A percentile compares a stretch with the other conserved stretches of the same genome.
Conservation (phyloP, 192 early-diverging fungal genomes). For the Lunasporangiospora selenospora region DNA sequence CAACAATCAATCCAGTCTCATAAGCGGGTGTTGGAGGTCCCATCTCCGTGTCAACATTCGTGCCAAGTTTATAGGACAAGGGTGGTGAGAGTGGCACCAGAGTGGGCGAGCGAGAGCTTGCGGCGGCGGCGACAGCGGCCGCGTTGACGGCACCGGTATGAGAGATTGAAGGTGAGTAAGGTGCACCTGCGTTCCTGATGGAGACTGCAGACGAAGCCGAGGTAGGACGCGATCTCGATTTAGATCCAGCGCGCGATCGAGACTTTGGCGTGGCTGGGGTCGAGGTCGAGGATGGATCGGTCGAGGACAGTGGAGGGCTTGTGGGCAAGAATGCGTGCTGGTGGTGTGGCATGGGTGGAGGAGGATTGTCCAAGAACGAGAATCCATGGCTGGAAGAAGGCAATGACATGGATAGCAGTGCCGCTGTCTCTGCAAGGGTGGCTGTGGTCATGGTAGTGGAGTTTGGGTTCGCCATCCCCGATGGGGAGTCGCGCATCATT, state of each 20-base stretch:
- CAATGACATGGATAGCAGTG: slow-evolving; percentile 38
- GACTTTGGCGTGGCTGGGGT: slow-evolving; percentile 32
- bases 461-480: slow-evolving; percentile 4
- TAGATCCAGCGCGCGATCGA: slow-evolving; percentile 38
- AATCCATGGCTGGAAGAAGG: slow-evolving; percentile 27
- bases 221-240: slow-evolving; percentile 37
- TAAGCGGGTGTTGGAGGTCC: slow-evolving; percentile 28
- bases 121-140: background rate
- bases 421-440: slow-evolving; percentile 20
- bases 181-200: slow-evolving; percentile 32
- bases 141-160: background rate
- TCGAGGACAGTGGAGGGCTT: slow-evolving; percentile 32
- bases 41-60: slow-evolving; percentile 1
- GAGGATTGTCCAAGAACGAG: slow-evolving; percentile 39
- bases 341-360: slow-evolving; percentile 21
- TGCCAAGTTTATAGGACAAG: slow-evolving; percentile 14
- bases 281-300: slow-evolving; percentile 20
- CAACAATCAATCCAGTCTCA: slow-evolving; percentile 34
- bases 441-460: no score
- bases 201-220: slow-evolving; percentile 30
- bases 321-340: slow-evolving; percentile 26
- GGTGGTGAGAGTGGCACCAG: slow-evolving; percentile 36
- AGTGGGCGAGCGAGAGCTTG: slow-evolving; percentile 33
- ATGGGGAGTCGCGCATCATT: slow-evolving; percentile 41
- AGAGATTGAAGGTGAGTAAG: slow-evolving; percentile 31